phyloP scores from a whole-genome alignment of 179 eudicot species.

The Patellifolia procumbens region DNA sequence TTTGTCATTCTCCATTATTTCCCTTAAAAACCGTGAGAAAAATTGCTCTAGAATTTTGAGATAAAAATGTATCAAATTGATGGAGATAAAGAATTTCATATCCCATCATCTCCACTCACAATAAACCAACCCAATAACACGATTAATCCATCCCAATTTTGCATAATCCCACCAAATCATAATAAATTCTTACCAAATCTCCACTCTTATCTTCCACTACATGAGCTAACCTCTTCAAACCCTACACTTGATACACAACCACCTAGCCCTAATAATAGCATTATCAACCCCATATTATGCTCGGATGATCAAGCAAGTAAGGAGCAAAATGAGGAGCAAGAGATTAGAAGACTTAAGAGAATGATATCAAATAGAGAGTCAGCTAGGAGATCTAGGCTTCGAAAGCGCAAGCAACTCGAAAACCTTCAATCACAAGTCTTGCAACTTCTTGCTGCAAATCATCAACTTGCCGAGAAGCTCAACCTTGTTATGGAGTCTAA shows the following conservation, averaged over 20 bases:
- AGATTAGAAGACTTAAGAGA: slow-evolving; percentile 32
- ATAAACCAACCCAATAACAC: slow-evolving; percentile 16
- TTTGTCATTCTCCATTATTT: not conserved
- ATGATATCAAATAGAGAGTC: slow-evolving; percentile 39
- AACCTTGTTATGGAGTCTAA: slow-evolving; percentile 36
- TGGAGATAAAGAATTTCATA: slow-evolving; percentile 12
- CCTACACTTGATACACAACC: slow-evolving; percentile 28
- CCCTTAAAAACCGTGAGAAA: not conserved
- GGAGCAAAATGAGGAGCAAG: slow-evolving; percentile 26
- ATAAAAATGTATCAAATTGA: slow-evolving; percentile 27
- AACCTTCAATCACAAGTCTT: slow-evolving; percentile 32
- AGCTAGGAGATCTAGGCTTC: slow-evolving; percentile 34
- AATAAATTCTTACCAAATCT: slow-evolving; percentile 29
- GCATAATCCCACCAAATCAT: slow-evolving; percentile 21
- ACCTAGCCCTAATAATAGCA: slow-evolving; percentile 19
- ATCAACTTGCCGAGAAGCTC: slow-evolving; percentile 35
- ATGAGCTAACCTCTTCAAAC: slow-evolving; percentile 34
- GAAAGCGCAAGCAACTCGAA: slow-evolving; percentile 36
- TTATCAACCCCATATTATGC: not conserved
- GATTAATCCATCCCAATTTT: slow-evolving; percentile 21
- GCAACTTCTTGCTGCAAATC: slow-evolving; percentile 32
- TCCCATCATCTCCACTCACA: slow-evolving; percentile 4
- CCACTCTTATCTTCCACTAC: slow-evolving; percentile 20
- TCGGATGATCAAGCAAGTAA: slow-evolving; percentile 8
- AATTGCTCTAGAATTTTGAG: not conserved